These are phyloP conservation scores for Cryphonectria nitschkei DNA, from an alignment of 2,329 filamentous ascomycete genomes.

Conservation along the genomic window DNA sequence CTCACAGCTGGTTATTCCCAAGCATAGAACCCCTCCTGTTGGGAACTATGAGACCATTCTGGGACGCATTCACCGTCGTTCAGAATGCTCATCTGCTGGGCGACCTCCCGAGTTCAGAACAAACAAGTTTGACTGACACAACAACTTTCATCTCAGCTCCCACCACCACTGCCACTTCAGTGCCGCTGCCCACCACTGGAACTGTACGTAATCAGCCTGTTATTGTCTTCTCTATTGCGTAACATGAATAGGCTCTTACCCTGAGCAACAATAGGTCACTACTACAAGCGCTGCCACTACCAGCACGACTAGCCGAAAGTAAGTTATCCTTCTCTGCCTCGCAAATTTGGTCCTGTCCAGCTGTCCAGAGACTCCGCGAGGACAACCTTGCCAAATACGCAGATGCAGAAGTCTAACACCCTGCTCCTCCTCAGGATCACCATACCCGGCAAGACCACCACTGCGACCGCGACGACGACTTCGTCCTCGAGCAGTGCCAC, in stretches of 20 bases:
- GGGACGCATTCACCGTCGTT: too few species aligned
- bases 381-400: not conserved
- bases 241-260: not conserved
- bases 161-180: slow-evolving; percentile 11
- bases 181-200: slow-evolving; percentile 1
- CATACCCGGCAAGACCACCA: slow-evolving; percentile 33
- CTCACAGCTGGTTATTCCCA: not conserved
- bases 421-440: not conserved
- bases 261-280: not conserved
- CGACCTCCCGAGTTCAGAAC: not conserved
- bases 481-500: slow-evolving; percentile 41
- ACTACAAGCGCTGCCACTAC: not conserved
- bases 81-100: not conserved
- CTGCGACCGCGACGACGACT: slow-evolving; percentile 38
- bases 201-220: not conserved
- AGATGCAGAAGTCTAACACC: not conserved
- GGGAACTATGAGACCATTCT: not conserved
- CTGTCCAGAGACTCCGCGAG: not conserved
- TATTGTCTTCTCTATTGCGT: not conserved
- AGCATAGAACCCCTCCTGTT: not conserved
- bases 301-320: slow-evolving; percentile 6
- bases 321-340: not conserved
- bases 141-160: not conserved
- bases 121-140: not conserved
- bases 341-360: not conserved